A percentile compares a stretch with the other conserved stretches of the same genome.
Evolutionary conservation across 2,329 filamentous ascomycete species (phyloP).

Genomic region (Lachnellula occidentalis): DNA sequence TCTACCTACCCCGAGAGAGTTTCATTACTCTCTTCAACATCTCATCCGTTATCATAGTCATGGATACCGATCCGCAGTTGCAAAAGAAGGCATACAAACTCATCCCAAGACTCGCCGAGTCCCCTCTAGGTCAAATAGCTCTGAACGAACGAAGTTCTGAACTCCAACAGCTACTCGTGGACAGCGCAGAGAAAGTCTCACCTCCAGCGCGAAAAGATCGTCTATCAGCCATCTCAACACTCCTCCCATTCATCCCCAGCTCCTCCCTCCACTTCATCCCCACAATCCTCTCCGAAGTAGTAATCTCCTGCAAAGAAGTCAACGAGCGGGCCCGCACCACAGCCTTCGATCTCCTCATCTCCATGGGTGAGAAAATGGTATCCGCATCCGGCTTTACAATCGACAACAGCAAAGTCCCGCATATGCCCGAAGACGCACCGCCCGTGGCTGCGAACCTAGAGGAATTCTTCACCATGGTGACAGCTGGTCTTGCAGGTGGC

Average conservation of each 20-base stretch:
- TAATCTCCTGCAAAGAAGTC: conserved; percentile 94
- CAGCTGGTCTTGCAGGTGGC: conserved; percentile 84
- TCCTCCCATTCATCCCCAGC: conserved; percentile 73
- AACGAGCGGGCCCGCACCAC: conserved; percentile 89
- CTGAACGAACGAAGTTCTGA: conserved; percentile 70
- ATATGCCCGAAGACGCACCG: conserved; percentile 79
- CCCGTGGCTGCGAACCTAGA: conserved; percentile 76
- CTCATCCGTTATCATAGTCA: conserved; percentile 74
- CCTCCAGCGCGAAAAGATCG: conserved; percentile 82
- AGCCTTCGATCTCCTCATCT: conserved; percentile 84
- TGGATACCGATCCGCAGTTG: conserved; percentile 78
- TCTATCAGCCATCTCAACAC: conserved; percentile 72
- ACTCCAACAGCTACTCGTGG: conserved; percentile 74
- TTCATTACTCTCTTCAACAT: conserved; percentile 83
- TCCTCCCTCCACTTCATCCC: conserved; percentile 89
- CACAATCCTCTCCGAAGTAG: conserved; percentile 83
- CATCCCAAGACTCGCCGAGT: conserved; percentile 82
- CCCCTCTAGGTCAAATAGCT: conserved; percentile 69
- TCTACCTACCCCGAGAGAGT: conserved; percentile 83
- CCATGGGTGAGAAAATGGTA: conserved; percentile 77
- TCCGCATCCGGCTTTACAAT: conserved; percentile 64
- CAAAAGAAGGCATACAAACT: conserved; percentile 99
- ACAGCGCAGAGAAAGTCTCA: conserved; percentile 77
- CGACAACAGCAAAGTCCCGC: conserved; percentile 77
- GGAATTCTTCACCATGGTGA: conserved; percentile 98